Evolutionary conservation across 495 filamentous ascomycete genomes (phyloP), one percentile per base, ranked within the genome.

Genomic region (Letharia lupina): DNA sequence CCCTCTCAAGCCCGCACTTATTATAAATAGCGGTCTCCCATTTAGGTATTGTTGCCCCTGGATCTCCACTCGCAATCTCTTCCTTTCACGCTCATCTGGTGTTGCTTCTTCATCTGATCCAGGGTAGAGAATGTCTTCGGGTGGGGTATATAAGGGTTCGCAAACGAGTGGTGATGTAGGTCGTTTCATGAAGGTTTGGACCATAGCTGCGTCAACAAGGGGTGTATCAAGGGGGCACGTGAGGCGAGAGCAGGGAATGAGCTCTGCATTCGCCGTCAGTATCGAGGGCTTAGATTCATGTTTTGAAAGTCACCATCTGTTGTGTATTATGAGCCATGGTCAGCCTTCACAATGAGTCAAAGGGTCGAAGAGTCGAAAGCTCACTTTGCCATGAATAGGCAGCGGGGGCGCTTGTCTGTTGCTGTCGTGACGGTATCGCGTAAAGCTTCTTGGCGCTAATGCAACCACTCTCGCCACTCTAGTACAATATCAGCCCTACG

Each of bases 81-180:
- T 88, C 20, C 80, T 78, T 41, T 75, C 71, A n/a, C 80, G 78
- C 31, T 70, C 71, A 33, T 71, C 62, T 40, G 82, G 78, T 31
- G 80, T 75, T 13, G 85, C 75, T 63, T 88, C 83, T 67, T 81
- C 79, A 58, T 90, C 87, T 20, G 86, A 88, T 31, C 81, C 85
- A 9, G 66, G 66, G 18, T 44, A 70, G 9, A 72, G 64, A 18
- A 69, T 45, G 11, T 70, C 70, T 48, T 68, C 66, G 15, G 66
- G 66, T 13, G 47, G 48, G 20, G 58, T 52, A 37, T 52, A 48
- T 11, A 70, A 20, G 20, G 65, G 50, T 35, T 70, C 68, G n/a
- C 65, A 68, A 20, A 63, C 9, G 41, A 71, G 44, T n/a, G 69
- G 64, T 31, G 64, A 61, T 10, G 58, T 44, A 2, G 45, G 64